These are phyloP conservation scores for Bullera alba DNA, from an alignment of 768 basidiomycete genomes.

Conservation along the genomic window DNA sequence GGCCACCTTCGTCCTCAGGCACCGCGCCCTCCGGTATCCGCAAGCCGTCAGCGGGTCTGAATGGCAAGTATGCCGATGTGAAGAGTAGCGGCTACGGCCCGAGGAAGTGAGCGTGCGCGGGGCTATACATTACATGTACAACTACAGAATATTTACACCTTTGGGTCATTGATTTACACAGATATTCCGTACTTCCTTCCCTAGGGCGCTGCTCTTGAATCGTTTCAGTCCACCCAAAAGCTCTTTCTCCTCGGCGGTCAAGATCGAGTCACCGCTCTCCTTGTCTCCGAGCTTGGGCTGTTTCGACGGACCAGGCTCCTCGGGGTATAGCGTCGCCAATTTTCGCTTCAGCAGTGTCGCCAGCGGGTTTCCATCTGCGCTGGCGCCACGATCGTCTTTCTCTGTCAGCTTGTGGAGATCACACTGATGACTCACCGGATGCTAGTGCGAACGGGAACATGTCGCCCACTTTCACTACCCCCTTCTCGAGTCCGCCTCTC, in stretches of 20 bases:
- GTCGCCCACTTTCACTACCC: slow-evolving; percentile 16
- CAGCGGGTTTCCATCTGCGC: too few relatives aligned
- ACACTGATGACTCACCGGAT: slow-evolving; percentile 3
- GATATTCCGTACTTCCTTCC: slow-evolving; percentile 24
- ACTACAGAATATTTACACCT: not conserved
- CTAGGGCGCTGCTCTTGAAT: slow-evolving; percentile 30
- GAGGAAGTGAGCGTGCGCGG: not conserved
- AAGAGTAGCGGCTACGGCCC: slow-evolving; percentile 41
- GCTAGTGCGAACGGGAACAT: slow-evolving; percentile 35
- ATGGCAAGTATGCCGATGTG: slow-evolving; percentile 33
- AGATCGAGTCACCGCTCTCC: not conserved
- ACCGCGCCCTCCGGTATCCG: not conserved
- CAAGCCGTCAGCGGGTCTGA: slow-evolving; percentile 13
- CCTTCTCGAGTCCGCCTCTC: slow-evolving; percentile 22
- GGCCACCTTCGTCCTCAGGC: not conserved
- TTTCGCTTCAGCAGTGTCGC: slow-evolving; percentile 23
- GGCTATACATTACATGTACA: not conserved
- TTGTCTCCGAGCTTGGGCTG: not conserved
- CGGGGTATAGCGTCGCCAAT: slow-evolving; percentile 9
- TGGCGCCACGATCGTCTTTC: too few relatives aligned
- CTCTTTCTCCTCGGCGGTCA: slow-evolving; percentile 23
- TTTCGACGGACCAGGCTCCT: not conserved
- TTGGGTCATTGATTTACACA: slow-evolving; percentile 25
- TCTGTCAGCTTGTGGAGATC: not conserved
- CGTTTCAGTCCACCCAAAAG: slow-evolving; percentile 30